phyloP scores from a whole-genome alignment of 192 early-diverging fungal genomes.

The Pilobolus umbonatus region DNA sequence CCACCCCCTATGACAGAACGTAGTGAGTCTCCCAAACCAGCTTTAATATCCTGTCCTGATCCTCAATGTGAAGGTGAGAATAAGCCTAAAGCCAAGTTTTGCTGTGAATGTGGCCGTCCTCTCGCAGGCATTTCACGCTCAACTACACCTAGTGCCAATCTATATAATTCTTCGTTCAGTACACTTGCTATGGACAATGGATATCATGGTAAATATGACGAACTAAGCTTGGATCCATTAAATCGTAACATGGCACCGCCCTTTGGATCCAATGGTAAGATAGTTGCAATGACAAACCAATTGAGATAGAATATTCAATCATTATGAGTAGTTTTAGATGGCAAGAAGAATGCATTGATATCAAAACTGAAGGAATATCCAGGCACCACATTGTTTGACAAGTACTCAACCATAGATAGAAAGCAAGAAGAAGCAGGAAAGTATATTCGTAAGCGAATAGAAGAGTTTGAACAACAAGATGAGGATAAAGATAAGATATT shows the following conservation, averaged over 20 bases:
- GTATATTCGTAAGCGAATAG: conserved; percentile 35
- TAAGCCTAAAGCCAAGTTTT: conserved; percentile 51
- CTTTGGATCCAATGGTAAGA: too few relatives aligned
- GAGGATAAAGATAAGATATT: conserved; percentile 33
- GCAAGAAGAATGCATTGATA: background rate
- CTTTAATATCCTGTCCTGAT: conserved; percentile 37
- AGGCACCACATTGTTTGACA: conserved; percentile 35
- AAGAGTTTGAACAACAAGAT: conserved; percentile 13
- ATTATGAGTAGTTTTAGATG: conserved; percentile 4
- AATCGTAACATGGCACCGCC: too few relatives aligned
- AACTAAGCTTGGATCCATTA: too few relatives aligned
- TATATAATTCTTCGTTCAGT: background rate
- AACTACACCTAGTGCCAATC: conserved; percentile 33
- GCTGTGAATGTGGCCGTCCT: conserved; percentile 53
- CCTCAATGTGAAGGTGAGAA: conserved; percentile 49
- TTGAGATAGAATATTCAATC: conserved; percentile 1
- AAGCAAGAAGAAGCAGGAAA: conserved; percentile 42
- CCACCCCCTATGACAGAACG: conserved; percentile 13
- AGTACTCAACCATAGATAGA: conserved; percentile 30
- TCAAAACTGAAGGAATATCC: background rate
- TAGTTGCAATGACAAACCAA: too few relatives aligned
- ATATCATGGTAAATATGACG: too few relatives aligned
- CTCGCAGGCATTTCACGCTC: conserved; percentile 35
- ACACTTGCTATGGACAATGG: background rate
- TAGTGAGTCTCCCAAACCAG: conserved; percentile 11